Percentiles rank a stretch among this genome's conserved stretches.
Evolutionary conservation across 768 basidiomycete genomes (phyloP).

Genomic region (Lactifluus pinguis): DNA sequence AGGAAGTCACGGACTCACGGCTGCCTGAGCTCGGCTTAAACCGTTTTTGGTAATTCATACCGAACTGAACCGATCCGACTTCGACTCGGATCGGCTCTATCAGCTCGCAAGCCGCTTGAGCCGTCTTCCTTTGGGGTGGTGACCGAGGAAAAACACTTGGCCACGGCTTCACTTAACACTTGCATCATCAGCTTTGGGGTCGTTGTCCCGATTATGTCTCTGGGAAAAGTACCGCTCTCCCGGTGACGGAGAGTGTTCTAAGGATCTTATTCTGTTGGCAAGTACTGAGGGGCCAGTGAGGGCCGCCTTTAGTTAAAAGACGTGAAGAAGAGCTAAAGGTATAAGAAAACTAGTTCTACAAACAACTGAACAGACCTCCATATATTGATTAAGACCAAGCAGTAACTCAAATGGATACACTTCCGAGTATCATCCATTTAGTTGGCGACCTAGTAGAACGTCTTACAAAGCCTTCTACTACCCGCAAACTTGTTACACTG

Average conservation of each 20-base stretch:
- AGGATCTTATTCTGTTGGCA: constrained; percentile 55
- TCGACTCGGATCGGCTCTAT: too few relatives aligned
- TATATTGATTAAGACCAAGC: constrained; percentile 71
- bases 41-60: too few relatives aligned
- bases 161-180: too few relatives aligned
- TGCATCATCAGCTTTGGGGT: constrained; percentile 22
- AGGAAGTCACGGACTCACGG: too few relatives aligned
- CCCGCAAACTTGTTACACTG: constrained; percentile 48
- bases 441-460: constrained; percentile 37
- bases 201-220: constrained; percentile 62
- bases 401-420: constrained; percentile 66
- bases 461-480: constrained; percentile 81
- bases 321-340: constrained; percentile 80
- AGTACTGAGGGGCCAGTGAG: constrained; percentile 39
- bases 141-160: too few relatives aligned
- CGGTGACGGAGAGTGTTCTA: constrained; percentile 24
- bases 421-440: constrained; percentile 48
- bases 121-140: too few relatives aligned
- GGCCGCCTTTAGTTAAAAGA: constrained; percentile 63
- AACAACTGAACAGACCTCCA: constrained; percentile 25
- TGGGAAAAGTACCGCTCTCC: constrained; percentile 52
- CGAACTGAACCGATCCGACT: too few relatives aligned
- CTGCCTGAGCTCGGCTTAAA: too few relatives aligned
- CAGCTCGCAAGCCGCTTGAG: too few relatives aligned
- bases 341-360: not conserved